Conservation (phyloP, 345 rosid genomes). For the Syzygium jambos region DNA sequence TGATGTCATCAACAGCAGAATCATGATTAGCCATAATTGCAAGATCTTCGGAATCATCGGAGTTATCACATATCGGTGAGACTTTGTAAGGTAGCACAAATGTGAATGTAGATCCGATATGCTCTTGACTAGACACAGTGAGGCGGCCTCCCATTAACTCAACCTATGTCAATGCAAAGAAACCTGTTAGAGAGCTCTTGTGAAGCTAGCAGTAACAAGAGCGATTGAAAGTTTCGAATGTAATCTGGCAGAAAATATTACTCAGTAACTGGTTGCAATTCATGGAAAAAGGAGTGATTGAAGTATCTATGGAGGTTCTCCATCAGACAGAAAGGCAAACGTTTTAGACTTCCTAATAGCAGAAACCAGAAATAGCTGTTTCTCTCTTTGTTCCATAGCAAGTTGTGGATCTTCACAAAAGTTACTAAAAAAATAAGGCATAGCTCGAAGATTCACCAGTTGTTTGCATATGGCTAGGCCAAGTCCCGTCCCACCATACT, state of each 20-base stretch:
- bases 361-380: neutral
- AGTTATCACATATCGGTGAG: constrained; percentile 42
- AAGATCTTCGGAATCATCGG: constrained; percentile 75
- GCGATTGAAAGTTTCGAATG: neutral
- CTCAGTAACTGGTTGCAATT: neutral
- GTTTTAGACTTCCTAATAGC: neutral
- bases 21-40: constrained; percentile 59
- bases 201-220: neutral
- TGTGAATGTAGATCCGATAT: constrained; percentile 81
- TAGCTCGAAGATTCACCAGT: constrained; percentile 39
- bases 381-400: neutral
- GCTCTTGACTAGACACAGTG: constrained; percentile 76
- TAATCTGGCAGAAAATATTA: neutral
- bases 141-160: constrained; percentile 96
- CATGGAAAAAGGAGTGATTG: neutral
- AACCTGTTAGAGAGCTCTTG: neutral
- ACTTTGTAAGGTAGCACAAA: constrained; percentile 79
- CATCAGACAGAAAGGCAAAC: neutral
- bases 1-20: constrained; percentile 48
- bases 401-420: neutral
- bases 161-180: constrained; percentile 39
- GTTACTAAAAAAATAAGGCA: neutral
- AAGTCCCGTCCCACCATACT: constrained; percentile 94
- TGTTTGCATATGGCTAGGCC: constrained; percentile 99
- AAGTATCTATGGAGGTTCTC: neutral